phyloP scores from a whole-genome alignment of 23 red algal species.

The Gracilaria vermiculophylla region DNA sequence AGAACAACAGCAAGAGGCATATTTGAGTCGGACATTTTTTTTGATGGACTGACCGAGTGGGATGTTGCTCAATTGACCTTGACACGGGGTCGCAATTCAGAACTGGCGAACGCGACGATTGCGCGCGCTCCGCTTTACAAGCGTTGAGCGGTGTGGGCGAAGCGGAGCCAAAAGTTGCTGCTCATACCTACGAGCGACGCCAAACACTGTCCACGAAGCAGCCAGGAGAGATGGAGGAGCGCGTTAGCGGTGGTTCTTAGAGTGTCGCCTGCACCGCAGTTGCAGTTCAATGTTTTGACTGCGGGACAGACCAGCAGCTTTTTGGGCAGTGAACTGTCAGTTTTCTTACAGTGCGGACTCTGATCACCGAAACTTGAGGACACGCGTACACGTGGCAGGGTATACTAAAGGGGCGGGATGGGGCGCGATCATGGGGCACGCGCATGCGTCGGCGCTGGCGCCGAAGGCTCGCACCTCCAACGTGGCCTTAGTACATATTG shows the following conservation, averaged over 20 bases:
- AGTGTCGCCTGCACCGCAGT: neutral
- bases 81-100: neutral
- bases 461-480: too few species aligned
- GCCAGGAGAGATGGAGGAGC: too few species aligned
- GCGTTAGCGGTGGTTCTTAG: too few species aligned
- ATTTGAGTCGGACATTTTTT: neutral
- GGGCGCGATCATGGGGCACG: too few species aligned
- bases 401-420: too few species aligned
- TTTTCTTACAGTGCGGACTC: neutral
- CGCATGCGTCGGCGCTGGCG: neutral
- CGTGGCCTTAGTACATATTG: too few species aligned
- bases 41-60: neutral
- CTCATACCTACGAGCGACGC: neutral
- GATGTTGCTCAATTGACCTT: neutral
- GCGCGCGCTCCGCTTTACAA: neutral
- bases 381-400: neutral
- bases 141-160: neutral
- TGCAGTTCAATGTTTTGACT: neutral
- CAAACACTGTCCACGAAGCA: neutral
- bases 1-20: constrained; percentile 37
- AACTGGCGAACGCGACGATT: neutral
- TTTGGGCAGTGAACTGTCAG: neutral
- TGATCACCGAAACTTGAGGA: neutral
- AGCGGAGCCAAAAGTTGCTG: neutral
- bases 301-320: neutral